A percentile compares a stretch with the other conserved stretches of the same genome.
Evolutionary conservation across 148 eudicot genomes (phyloP).

Genomic region (Silene conica): DNA sequence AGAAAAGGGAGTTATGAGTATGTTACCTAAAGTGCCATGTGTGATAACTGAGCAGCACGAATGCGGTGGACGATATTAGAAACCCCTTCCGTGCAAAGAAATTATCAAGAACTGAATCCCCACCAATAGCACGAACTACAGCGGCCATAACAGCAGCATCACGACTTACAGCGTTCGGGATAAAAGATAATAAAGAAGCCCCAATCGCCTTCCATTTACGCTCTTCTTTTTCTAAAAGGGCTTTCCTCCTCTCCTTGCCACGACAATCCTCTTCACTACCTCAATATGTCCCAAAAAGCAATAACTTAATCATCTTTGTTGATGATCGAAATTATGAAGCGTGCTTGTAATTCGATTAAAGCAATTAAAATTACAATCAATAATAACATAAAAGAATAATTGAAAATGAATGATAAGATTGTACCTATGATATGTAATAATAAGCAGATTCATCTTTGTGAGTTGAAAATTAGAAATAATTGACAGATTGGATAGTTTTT

Average conservation of each 20-base stretch:
- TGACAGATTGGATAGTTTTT: no score
- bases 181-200: conserved; percentile 91
- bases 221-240: conserved; percentile 94
- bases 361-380: no score
- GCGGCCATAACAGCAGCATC: conserved; percentile 99
- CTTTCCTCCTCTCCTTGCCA: conserved; percentile 98
- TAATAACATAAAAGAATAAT: no score
- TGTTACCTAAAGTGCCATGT: conserved; percentile 78
- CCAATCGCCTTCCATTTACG: conserved; percentile 99
- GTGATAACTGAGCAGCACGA: conserved; percentile 81
- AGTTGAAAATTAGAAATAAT: no score
- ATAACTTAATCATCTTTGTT: no score
- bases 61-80: conserved; percentile 83
- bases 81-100: conserved; percentile 97
- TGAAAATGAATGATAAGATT: no score
- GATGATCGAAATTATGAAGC: no score
- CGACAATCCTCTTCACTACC: conserved; percentile 99
- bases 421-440: no score
- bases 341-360: no score
- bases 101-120: conserved; percentile 96
- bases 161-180: conserved; percentile 94
- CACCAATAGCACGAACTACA: conserved; percentile 97
- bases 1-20: not conserved
- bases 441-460: no score
- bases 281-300: no score